Evolutionary conservation across 352 stramenopile species (phyloP), one percentile per base, ranked within the genome.

Genomic region (Phytopythium chamaehyphon): DNA sequence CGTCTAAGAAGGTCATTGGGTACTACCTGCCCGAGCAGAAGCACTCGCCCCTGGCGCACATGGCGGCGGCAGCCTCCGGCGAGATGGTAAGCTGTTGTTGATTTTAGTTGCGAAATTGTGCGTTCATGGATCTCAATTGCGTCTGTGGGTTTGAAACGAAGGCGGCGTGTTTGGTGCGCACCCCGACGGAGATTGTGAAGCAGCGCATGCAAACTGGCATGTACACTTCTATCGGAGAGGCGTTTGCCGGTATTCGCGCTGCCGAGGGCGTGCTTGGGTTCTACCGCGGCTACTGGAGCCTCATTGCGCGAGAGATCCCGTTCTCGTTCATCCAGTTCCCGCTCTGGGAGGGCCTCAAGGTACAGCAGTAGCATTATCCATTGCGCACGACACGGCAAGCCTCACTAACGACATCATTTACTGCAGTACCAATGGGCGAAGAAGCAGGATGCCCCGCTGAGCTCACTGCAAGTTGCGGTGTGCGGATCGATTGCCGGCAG

Each of bases 291-390:
- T 99, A 98, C 76, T 94, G 89, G 56, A 98, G 97, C 48, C 99
- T 98, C 60, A 85, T 99, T n/a, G 86, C 98, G 54, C 83, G 97
- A 55, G 97, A 99, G 63, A 98, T 99, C 53, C 97, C 97, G 5
- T 99, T 99, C 72, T 98, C 95, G 22, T 97, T 99, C 46, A 98
- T 99, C 64, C 96, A 99, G 83, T 99, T 99, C 70, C 96, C 96
- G n/a, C 68, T 99, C 3, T 99, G 98, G 83, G 97, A 99, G 83
- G 70, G 77, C 31, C 74, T 98, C 22, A 99, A 99, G 86, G 75
- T 93, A 39, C n/a, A n/a, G n/a, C n/a, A n/a, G n/a, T n/a, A n/a
- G n/a, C n/a, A n/a, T n/a, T n/a, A n/a, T n/a, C n/a, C n/a, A n/a
- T n/a, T n/a, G n/a, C n/a, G n/a, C n/a, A n/a, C n/a, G n/a, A n/a